Evolutionary conservation across 2,329 filamentous ascomycete species (phyloP).

Genomic region (Raffaelea ambrosiae): DNA sequence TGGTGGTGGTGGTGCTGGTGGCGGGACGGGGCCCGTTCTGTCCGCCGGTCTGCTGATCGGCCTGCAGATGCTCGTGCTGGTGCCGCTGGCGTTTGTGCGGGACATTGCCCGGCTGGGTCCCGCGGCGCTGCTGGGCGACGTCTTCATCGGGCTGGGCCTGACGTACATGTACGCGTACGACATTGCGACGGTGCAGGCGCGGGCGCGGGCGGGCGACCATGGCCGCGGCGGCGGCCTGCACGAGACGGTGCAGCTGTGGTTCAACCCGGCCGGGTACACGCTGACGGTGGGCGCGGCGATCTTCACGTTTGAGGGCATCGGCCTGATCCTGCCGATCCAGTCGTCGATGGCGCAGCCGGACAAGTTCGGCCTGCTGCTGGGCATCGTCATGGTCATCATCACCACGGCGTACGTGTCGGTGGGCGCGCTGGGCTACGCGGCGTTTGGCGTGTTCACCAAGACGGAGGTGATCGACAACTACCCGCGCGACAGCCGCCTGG

Average conservation of each 20-base stretch:
- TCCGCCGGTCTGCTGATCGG: constrained; percentile 53
- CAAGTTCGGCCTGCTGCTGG: constrained; percentile 58
- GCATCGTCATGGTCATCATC: constrained; percentile 62
- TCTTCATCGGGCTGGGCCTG: constrained; percentile 63
- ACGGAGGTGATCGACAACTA: constrained; percentile 73
- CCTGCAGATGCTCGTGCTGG: constrained; percentile 54
- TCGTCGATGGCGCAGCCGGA: constrained; percentile 65
- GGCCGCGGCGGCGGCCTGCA: constrained; percentile 44
- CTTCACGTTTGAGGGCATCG: constrained; percentile 73
- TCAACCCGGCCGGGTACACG: constrained; percentile 62
- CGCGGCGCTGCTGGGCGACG: constrained; percentile 59
- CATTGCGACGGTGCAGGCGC: constrained; percentile 42
- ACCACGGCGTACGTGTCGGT: constrained; percentile 65
- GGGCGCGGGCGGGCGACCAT: too few species aligned
- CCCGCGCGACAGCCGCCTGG: constrained; percentile 60
- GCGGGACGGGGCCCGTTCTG: constrained; percentile 18
- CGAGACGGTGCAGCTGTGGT: constrained; percentile 49
- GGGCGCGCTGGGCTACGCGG: constrained; percentile 65
- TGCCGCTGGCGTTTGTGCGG: constrained; percentile 61
- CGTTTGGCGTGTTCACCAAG: constrained; percentile 59
- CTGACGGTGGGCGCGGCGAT: constrained; percentile 66
- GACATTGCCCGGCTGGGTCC: constrained; percentile 69
- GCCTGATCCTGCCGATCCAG: constrained; percentile 67
- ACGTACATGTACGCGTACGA: constrained; percentile 69
- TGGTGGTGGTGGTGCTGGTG: too few species aligned